Evolutionary conservation across 2,329 filamentous ascomycete species (phyloP), one percentile per base, ranked within the genome.

Genomic region (Venturia carpophila): DNA sequence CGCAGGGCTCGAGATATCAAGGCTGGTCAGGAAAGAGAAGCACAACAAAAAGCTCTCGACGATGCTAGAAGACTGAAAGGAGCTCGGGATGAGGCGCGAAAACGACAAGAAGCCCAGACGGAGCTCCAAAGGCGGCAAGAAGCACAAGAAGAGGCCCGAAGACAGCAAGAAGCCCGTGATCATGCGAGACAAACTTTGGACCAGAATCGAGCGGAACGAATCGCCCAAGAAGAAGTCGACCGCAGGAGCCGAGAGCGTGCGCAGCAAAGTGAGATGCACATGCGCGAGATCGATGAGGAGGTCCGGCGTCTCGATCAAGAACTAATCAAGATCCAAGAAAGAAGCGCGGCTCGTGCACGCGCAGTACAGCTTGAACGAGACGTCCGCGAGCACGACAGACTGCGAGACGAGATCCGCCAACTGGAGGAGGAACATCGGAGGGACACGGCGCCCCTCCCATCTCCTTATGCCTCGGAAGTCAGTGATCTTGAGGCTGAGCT

Each of bases 381-480:
- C 6, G 41, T 65, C 42, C 47, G 52, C 11, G 34, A 60, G 15
- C 52, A 61, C 43, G 64, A 65, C 41, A 27, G 47, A 17, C 47
- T 64, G 17, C 24, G 24, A 15, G 63, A 64, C n/a, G 63, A 64
- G 34, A 64, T 64, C 10, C 63, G 52, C 30, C 42, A 64, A 30
- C 34, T 64, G 11, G 63, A 64, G 30, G 63, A 64, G 11, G 63
- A 64, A 21, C 45, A 42, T 21, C 42, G 37, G 17, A 27, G 27
- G 19, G 47, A 58, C 17, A 30, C 34, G 41, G 21, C 61, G 11
- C n/a, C 43, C n/a, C 61, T 37, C 1, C 41, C 61, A 21, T 49
- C 24, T n/a, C 61, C 17, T 21, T 39, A 27, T 10, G 61, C 30
- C 7, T 49, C 61, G 10, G 52, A 58, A 37, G 17, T 64, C 34